phyloP scores from a whole-genome alignment of 164 flowering plant genomes.

The Magnolia officinalis region DNA sequence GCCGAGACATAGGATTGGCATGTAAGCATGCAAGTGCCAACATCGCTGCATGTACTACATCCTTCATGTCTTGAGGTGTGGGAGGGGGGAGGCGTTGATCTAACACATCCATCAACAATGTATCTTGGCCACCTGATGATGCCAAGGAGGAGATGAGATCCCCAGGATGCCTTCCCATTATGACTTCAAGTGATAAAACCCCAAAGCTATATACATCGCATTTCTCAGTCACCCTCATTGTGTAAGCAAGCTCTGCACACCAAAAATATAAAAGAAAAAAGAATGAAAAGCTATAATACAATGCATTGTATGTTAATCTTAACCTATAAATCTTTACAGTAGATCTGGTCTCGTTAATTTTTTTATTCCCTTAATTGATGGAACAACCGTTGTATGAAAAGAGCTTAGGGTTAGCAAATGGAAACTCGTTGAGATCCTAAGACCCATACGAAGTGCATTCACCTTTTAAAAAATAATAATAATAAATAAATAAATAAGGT shows the following conservation, averaged over 20 bases:
- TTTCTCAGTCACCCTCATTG: slow-evolving; percentile 9
- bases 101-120: background rate
- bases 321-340: too few relatives aligned
- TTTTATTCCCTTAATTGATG: too few relatives aligned
- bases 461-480: too few relatives aligned
- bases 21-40: slow-evolving; percentile 8
- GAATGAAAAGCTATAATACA: background rate
- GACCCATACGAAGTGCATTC: too few relatives aligned
- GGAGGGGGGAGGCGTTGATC: slow-evolving; percentile 12
- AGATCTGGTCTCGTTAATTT: too few relatives aligned
- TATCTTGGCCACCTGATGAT: background rate
- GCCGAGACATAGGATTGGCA: slow-evolving; percentile 1
- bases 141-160: background rate
- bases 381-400: too few relatives aligned
- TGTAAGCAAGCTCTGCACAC: slow-evolving; percentile 12
- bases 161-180: slow-evolving; percentile 10
- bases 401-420: too few relatives aligned
- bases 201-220: slow-evolving; percentile 22
- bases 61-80: background rate
- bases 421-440: too few relatives aligned
- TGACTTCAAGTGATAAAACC: slow-evolving; percentile 17
- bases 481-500: too few relatives aligned
- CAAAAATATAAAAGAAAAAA: too few relatives aligned
- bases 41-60: background rate
- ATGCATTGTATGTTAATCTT: too few relatives aligned